These are phyloP conservation scores for Wallacemonas collosoma DNA, from an alignment of 208 protist genomes.

Conservation along the genomic window DNA sequence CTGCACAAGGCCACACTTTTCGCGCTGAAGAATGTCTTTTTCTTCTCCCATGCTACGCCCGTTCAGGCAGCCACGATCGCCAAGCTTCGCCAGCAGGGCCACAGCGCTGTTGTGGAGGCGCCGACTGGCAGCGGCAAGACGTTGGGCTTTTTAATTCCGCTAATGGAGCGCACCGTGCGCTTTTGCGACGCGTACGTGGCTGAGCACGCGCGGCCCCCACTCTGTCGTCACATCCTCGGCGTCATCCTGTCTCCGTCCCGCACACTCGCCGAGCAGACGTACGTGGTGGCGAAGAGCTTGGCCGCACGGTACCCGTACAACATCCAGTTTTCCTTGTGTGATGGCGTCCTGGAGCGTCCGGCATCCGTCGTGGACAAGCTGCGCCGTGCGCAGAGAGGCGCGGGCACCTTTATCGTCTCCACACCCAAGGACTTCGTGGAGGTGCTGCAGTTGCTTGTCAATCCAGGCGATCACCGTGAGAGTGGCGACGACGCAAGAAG, in stretches of 20 bases:
- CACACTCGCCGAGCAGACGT: constrained; percentile 86
- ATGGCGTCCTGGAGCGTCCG: constrained; percentile 58
- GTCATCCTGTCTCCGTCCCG: constrained; percentile 85
- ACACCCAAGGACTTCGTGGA: constrained; percentile 74
- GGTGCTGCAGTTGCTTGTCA: constrained; percentile 27
- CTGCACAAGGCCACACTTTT: constrained; percentile 80
- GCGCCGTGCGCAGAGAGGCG: constrained; percentile 51
- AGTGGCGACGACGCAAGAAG: constrained; percentile 6
- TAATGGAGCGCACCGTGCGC: constrained; percentile 82
- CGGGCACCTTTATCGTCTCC: constrained; percentile 76
- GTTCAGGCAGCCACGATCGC: constrained; percentile 80
- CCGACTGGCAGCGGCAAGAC: constrained; percentile 98
- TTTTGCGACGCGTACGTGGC: constrained; percentile 54
- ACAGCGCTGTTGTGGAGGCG: constrained; percentile 91
- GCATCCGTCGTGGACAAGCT: constrained; percentile 44
- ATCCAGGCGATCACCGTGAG: constrained; percentile 37
- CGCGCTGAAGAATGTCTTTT: constrained; percentile 87
- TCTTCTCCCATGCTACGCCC: constrained; percentile 91
- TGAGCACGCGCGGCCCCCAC: constrained; percentile 49
- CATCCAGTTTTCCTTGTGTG: constrained; percentile 81
- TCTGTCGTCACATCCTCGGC: constrained; percentile 67
- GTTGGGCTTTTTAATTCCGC: constrained; percentile 92
- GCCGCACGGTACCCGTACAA: constrained; percentile 68
- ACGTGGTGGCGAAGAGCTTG: constrained; percentile 74
- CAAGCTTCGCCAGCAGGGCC: constrained; percentile 40